Conservation (phyloP, 148 eudicot species). For the Chenopodium album region DNA sequence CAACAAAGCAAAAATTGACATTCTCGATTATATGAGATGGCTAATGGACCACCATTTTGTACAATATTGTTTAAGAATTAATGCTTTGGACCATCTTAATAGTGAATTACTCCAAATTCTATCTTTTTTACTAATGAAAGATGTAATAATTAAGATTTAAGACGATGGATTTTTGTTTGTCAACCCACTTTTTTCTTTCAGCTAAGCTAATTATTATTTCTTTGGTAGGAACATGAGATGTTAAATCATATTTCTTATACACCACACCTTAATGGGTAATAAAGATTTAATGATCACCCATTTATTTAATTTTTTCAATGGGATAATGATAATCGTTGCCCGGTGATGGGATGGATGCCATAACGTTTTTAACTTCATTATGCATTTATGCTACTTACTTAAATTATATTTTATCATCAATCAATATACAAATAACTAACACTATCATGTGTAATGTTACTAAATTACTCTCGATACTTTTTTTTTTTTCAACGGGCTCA, state of each 20-base stretch:
- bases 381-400: background rate
- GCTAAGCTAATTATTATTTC: conserved; percentile 13
- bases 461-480: too few relatives aligned
- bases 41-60: conserved; percentile 18
- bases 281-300: conserved; percentile 14
- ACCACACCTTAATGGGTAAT: background rate
- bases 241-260: background rate
- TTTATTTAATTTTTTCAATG: background rate
- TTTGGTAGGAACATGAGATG: conserved; percentile 9
- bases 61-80: background rate
- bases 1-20: background rate
- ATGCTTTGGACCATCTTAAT: conserved; percentile 15
- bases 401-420: too few relatives aligned
- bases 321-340: conserved; percentile 1
- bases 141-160: background rate
- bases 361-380: conserved; percentile 15
- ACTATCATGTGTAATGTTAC: too few relatives aligned
- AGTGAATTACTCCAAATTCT: conserved; percentile 6
- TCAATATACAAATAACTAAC: too few relatives aligned
- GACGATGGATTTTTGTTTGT: background rate
- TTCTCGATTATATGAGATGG: conserved; percentile 16
- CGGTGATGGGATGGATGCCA: conserved; percentile 12
- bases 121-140: conserved; percentile 4
- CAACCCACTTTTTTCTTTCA: background rate
- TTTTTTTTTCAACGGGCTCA: too few relatives aligned